Percentiles rank a stretch among this genome's conserved stretches.
These are phyloP conservation scores for Geranium rotundifolium DNA, from an alignment of 345 rosid genomes.

Conservation along the genomic window DNA sequence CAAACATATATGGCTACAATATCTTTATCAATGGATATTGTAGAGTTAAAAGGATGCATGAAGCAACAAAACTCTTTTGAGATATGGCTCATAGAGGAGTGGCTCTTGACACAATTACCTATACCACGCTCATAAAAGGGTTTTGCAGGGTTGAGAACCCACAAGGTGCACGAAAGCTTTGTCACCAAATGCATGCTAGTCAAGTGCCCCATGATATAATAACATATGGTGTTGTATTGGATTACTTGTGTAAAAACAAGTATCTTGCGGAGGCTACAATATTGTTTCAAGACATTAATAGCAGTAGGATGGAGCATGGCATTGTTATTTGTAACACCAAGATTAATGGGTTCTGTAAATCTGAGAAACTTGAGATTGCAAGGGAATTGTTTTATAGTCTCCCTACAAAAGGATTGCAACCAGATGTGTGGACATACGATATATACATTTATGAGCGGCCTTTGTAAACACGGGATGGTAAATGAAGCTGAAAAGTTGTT, in stretches of 20 bases:
- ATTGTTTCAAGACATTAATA: constrained; percentile 1
- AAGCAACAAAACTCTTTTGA: not conserved
- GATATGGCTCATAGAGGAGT: constrained; percentile 9
- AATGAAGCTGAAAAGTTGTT: not conserved
- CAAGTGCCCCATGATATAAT: not conserved
- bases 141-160: constrained; percentile 4
- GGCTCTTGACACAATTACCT: constrained; percentile 3
- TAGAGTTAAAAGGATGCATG: too few relatives aligned
- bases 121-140: constrained; percentile 2
- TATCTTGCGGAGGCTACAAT: constrained; percentile 1
- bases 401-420: not conserved
- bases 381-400: not conserved
- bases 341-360: constrained; percentile 3
- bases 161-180: not conserved
- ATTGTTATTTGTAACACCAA: constrained; percentile 1
- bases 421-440: too few relatives aligned
- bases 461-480: not conserved
- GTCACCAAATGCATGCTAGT: not conserved
- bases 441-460: too few relatives aligned
- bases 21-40: constrained; percentile 1
- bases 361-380: constrained; percentile 3
- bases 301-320: not conserved
- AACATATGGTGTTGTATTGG: constrained; percentile 3
- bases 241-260: too few relatives aligned
- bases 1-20: constrained; percentile 5